A percentile compares a stretch with the other conserved stretches of the same genome.
Conservation (phyloP, 108 stramenopile species). For the Cyclotella choctawhatcheeana region DNA sequence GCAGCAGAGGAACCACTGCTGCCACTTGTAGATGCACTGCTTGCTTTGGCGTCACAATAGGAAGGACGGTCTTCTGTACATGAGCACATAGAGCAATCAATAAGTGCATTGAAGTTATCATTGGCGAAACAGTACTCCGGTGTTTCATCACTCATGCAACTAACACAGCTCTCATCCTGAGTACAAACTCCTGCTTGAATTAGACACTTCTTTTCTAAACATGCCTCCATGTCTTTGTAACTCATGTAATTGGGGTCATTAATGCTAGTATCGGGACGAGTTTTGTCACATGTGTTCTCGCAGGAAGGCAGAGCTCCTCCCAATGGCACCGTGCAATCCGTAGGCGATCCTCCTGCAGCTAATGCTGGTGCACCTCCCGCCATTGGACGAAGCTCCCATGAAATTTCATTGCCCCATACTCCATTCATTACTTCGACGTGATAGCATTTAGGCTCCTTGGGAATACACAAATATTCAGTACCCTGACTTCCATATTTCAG, state of each 20-base stretch:
- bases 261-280: slow-evolving; percentile 63
- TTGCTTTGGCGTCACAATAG: slow-evolving; percentile 65
- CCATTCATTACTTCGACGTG: slow-evolving; percentile 73
- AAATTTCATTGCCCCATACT: slow-evolving; percentile 90
- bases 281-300: slow-evolving; percentile 63
- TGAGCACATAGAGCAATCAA: slow-evolving; percentile 84
- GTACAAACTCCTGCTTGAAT: slow-evolving; percentile 79
- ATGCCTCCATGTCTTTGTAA: slow-evolving; percentile 77
- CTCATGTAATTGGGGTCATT: slow-evolving; percentile 78
- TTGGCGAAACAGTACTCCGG: slow-evolving; percentile 59
- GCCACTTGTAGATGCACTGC: slow-evolving; percentile 15
- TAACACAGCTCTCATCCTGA: slow-evolving; percentile 58
- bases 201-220: slow-evolving; percentile 78
- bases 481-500: slow-evolving; percentile 76
- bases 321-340: slow-evolving; percentile 50
- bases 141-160: slow-evolving; percentile 60
- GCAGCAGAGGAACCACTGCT: slow-evolving; percentile 42
- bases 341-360: slow-evolving; percentile 78
- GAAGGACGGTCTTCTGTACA: slow-evolving; percentile 66
- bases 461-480: slow-evolving; percentile 75
- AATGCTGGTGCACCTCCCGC: slow-evolving; percentile 60
- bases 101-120: slow-evolving; percentile 57
- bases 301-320: slow-evolving; percentile 54
- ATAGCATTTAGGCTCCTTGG: slow-evolving; percentile 71
- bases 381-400: slow-evolving; percentile 81